phyloP scores from a whole-genome alignment of 192 early-diverging fungal genomes.

The Podila horticola region DNA sequence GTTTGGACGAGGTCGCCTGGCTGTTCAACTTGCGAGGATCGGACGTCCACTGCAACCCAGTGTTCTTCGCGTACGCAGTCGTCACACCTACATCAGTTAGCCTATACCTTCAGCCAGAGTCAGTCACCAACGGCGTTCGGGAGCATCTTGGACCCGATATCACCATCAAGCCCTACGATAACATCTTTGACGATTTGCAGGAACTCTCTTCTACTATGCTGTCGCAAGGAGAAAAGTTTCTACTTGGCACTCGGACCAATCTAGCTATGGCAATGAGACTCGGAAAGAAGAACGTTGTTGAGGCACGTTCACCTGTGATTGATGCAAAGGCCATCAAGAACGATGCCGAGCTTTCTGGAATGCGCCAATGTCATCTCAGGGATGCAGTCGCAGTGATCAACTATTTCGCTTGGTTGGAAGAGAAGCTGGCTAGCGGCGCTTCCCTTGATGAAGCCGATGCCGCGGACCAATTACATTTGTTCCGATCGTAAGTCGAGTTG shows the following conservation, averaged over 20 bases:
- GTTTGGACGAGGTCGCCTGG: constrained; percentile 97
- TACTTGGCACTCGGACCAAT: constrained; percentile 25
- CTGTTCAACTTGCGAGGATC: constrained; percentile 96
- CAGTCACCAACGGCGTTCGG: constrained; percentile 70
- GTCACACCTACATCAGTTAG: constrained; percentile 71
- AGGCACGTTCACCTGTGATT: constrained; percentile 74
- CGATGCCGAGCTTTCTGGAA: constrained; percentile 85
- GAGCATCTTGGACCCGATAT: constrained; percentile 69
- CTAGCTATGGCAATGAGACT: constrained; percentile 23
- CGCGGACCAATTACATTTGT: constrained; percentile 82
- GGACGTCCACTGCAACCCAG: constrained; percentile 96
- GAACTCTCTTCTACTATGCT: constrained; percentile 26
- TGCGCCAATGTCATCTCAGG: constrained; percentile 89
- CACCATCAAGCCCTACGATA: constrained; percentile 73
- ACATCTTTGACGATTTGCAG: constrained; percentile 78
- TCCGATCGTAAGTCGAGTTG: constrained; percentile 61
- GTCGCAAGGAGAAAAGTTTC: constrained; percentile 26
- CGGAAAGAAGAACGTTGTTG: constrained; percentile 53
- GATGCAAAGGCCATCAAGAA: constrained; percentile 95
- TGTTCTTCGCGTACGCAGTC: constrained; percentile 92
- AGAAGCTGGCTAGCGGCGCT: constrained; percentile 74
- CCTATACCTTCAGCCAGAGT: constrained; percentile 82
- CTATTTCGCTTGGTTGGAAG: constrained; percentile 92
- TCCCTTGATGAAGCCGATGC: constrained; percentile 84
- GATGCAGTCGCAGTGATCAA: constrained; percentile 89